These are phyloP conservation scores for Telopea speciosissima DNA, from an alignment of 177 flowering plant genomes.

Conservation along the genomic window DNA sequence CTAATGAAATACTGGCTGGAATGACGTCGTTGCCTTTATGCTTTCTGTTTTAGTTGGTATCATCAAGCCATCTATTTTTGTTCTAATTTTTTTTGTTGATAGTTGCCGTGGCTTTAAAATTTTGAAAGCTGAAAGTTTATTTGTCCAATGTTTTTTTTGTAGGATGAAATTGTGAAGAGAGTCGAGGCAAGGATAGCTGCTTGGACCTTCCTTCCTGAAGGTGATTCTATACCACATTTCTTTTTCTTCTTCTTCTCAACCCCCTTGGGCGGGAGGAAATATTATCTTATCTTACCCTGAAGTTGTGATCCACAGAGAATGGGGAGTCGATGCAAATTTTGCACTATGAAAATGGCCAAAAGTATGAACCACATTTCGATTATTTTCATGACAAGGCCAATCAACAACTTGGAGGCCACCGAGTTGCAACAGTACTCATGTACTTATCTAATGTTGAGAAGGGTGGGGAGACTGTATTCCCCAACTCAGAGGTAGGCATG, in stretches of 20 bases:
- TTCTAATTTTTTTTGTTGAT: constrained; percentile 3
- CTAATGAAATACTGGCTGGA: neutral
- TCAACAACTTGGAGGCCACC: constrained; percentile 71
- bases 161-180: constrained; percentile 71
- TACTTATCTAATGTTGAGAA: constrained; percentile 72
- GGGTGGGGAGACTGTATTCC: constrained; percentile 96
- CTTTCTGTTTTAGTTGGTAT: neutral
- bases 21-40: neutral
- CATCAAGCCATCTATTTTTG: neutral
- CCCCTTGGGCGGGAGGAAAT: neutral
- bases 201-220: constrained; percentile 94
- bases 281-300: constrained; percentile 2
- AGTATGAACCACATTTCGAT: constrained; percentile 93
- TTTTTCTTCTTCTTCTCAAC: neutral
- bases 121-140: neutral
- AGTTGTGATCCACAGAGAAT: constrained; percentile 52
- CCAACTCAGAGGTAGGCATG: constrained; percentile 54
- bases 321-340: constrained; percentile 94
- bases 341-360: constrained; percentile 80
- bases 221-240: constrained; percentile 25
- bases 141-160: constrained; percentile 17
- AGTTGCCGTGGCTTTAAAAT: neutral
- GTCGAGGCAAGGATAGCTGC: constrained; percentile 82
- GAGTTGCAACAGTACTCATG: constrained; percentile 95
- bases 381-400: constrained; percentile 74